A percentile compares a stretch with the other conserved stretches of the same genome.
Evolutionary conservation across 192 early-diverging fungal species (phyloP).

Genomic region (Rhizoclosmatium globosum): DNA sequence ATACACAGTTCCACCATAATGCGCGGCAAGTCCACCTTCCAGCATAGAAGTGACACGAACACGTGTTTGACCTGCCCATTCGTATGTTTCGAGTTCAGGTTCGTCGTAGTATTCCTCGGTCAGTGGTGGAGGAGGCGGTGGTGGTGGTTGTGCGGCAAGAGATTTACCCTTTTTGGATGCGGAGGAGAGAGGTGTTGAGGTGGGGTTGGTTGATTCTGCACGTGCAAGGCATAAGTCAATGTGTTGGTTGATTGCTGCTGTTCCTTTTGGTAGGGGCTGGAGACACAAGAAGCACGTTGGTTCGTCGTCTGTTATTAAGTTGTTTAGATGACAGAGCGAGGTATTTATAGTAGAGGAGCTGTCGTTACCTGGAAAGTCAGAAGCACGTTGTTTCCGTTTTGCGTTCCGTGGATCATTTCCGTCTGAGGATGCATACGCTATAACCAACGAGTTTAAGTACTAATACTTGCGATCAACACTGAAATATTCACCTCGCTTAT

Average conservation of each 20-base stretch:
- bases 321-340: not conserved
- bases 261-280: slow-evolving; percentile 61
- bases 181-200: slow-evolving; percentile 25
- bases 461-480: too few relatives aligned
- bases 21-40: slow-evolving; percentile 78
- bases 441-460: too few relatives aligned
- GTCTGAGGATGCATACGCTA: not conserved
- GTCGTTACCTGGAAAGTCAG: not conserved
- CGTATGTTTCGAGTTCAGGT: slow-evolving; percentile 68
- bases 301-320: not conserved
- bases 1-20: slow-evolving; percentile 11
- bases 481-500: slow-evolving; percentile 29
- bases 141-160: too few relatives aligned
- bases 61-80: slow-evolving; percentile 82
- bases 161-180: too few relatives aligned
- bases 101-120: slow-evolving; percentile 13
- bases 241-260: slow-evolving; percentile 73
- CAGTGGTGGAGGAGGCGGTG: too few relatives aligned
- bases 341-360: too few relatives aligned
- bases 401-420: not conserved
- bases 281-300: slow-evolving; percentile 74
- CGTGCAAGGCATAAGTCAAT: slow-evolving; percentile 75
- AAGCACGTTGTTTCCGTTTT: slow-evolving; percentile 11
- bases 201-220: slow-evolving; percentile 5
- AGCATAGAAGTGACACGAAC: slow-evolving; percentile 82